Evolutionary conservation across 148 eudicot species (phyloP), one percentile per base, ranked within the genome.

Genomic region (Silene uniflora): DNA sequence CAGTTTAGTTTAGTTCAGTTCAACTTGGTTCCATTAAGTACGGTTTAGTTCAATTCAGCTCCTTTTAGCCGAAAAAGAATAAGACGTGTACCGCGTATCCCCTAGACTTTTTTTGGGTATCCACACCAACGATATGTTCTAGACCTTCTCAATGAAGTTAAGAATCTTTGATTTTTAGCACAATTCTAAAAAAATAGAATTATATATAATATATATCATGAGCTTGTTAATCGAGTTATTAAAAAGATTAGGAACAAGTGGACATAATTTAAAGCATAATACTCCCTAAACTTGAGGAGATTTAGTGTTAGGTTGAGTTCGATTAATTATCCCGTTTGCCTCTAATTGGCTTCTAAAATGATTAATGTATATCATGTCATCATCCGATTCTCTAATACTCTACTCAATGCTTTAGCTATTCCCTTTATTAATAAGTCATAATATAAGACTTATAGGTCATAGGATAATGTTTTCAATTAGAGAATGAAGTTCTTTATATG

Each of bases 231-330:
- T 52, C 17, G 17, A 52, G 3, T 39, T 39, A 0, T 39, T 25
- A 29, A 67, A 52, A 13, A 42, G 71, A 67, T 67, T 67, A 52
- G 23, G 13, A 67, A 67, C 25, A 1, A 46, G 49, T 47, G 27
- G 59, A 69, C 27, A 68, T 23, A 14, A 47, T 46, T 22, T 46
- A 11, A 21, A 69, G 32, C 58, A 69, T 47, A 47, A 69, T 46
- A 10, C 72, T 61, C 72, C 56, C 56, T 47, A 22, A 23, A 46
- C 32, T 47, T 46, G 72, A 69, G 72, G 59, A 69, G 29, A 69
- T 46, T 69, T 39, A 67, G 22, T 69, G 56, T 69, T 69, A 21
- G 72, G 72, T 69, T 69, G 8, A 21, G 7, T 47, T 55, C 72
- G n/a, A 69, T 69, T 12, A 7, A 18, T n/a, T 67, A 35, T 29